Evolutionary conservation across 768 basidiomycete species (phyloP).

Genomic region (Neoboletus brunneissimus): DNA sequence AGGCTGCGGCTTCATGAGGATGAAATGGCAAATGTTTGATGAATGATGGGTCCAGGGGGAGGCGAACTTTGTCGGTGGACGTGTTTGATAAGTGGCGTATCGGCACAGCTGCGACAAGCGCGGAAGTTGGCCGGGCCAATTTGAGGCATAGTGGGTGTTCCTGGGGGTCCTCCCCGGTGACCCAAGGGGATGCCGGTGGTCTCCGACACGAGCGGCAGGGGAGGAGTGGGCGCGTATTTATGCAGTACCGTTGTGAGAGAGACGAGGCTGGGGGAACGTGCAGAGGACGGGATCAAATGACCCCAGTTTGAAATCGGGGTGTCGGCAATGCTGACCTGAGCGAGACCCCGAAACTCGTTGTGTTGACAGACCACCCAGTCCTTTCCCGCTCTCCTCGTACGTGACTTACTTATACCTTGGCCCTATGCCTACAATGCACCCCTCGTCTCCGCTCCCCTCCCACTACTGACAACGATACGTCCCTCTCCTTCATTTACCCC

Average conservation of each 20-base stretch:
- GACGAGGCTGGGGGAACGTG: background rate
- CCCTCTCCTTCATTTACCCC: background rate
- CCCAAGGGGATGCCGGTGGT: slow-evolving; percentile 2
- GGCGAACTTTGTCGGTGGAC: slow-evolving; percentile 19
- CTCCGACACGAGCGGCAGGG: slow-evolving; percentile 19
- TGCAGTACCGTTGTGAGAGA: background rate
- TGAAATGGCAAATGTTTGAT: slow-evolving; percentile 3
- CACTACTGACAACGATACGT: background rate
- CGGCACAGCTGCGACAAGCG: slow-evolving; percentile 30
- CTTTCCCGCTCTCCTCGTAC: slow-evolving; percentile 9
- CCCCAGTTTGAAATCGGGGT: slow-evolving; percentile 21
- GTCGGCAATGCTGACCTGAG: slow-evolving; percentile 1
- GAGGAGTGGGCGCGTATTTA: background rate
- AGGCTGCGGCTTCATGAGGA: background rate
- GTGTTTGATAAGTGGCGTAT: slow-evolving; percentile 33
- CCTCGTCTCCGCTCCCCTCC: slow-evolving; percentile 11
- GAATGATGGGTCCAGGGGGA: slow-evolving; percentile 2
- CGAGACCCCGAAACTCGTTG: slow-evolving; percentile 20
- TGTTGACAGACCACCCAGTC: background rate
- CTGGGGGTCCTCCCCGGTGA: slow-evolving; percentile 18
- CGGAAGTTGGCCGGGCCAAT: slow-evolving; percentile 27
- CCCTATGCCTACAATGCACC: slow-evolving; percentile 23
- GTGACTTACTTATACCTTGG: slow-evolving; percentile 36
- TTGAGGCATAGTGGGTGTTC: slow-evolving; percentile 23
- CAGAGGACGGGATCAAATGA: slow-evolving; percentile 26